Conservation (phyloP, 2,329 filamentous ascomycete genomes). For the Tolypocladium album region DNA sequence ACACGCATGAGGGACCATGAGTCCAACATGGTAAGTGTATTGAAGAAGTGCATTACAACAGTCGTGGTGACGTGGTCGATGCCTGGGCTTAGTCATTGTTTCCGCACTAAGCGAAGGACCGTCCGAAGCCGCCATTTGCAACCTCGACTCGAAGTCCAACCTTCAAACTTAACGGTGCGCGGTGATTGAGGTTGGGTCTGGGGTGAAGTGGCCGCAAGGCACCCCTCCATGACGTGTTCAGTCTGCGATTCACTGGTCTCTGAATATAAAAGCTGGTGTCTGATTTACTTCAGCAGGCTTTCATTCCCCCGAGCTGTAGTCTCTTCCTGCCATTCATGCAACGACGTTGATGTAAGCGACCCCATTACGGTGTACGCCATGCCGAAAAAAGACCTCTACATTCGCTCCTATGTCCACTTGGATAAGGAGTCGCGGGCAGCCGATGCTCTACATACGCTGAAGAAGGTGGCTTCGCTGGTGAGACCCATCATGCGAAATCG, state of each 20-base stretch:
- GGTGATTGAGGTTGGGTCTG: neutral
- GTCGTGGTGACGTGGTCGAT: neutral
- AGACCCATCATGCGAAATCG: conserved; percentile 91
- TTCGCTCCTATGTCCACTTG: conserved; percentile 39
- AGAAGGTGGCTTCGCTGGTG: conserved; percentile 75
- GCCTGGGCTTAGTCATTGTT: neutral
- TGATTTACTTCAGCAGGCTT: neutral
- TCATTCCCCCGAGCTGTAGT: neutral
- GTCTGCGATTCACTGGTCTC: neutral
- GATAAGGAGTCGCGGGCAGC: conserved; percentile 31
- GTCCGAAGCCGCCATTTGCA: neutral
- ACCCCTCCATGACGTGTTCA: neutral
- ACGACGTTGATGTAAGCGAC: neutral
- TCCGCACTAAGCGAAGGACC: neutral
- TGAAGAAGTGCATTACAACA: too few relatives aligned
- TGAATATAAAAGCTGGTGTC: neutral
- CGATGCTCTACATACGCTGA: conserved; percentile 51
- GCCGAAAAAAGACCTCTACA: conserved; percentile 25
- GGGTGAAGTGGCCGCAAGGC: neutral
- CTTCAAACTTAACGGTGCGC: neutral
- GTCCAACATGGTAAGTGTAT: neutral
- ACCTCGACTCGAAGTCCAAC: neutral
- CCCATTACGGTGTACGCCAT: conserved; percentile 1
- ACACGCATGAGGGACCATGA: neutral
- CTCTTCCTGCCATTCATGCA: neutral